phyloP scores from a whole-genome alignment of 495 filamentous ascomycete genomes.

The Coniosporium apollinis region DNA sequence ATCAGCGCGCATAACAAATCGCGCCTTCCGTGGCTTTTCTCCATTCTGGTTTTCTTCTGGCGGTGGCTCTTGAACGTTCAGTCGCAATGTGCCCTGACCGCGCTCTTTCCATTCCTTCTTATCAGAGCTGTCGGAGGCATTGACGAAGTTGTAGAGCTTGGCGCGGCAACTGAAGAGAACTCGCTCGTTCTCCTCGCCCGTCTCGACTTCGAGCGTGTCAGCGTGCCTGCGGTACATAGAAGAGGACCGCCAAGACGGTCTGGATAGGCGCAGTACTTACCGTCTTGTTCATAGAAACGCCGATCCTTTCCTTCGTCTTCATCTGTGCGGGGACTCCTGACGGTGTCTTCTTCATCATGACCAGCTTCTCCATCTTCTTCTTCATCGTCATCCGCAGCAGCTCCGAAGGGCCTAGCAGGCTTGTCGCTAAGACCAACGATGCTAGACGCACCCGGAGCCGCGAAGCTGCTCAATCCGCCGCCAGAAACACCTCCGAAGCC shows the following conservation, averaged over 20 bases:
- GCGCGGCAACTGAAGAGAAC: constrained; percentile 48
- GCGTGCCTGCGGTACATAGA: neutral
- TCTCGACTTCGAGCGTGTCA: constrained; percentile 45
- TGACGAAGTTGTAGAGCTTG: constrained; percentile 54
- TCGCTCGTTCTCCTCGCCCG: constrained; percentile 52
- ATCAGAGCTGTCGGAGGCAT: constrained; percentile 13
- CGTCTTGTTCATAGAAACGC: constrained; percentile 47
- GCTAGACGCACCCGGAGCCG: constrained; percentile 36
- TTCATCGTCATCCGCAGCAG: constrained; percentile 29
- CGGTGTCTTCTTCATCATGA: constrained; percentile 30
- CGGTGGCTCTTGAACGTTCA: constrained; percentile 41
- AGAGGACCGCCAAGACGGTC: too few species aligned
- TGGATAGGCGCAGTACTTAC: constrained; percentile 29
- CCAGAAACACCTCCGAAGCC: constrained; percentile 27
- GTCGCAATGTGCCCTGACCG: constrained; percentile 63
- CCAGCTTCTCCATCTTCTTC: constrained; percentile 32
- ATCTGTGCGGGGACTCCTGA: constrained; percentile 19
- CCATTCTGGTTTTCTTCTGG: constrained; percentile 5
- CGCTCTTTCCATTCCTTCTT: constrained; percentile 76
- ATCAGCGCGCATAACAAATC: constrained; percentile 78
- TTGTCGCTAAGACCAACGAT: constrained; percentile 36
- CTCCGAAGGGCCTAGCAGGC: constrained; percentile 54
- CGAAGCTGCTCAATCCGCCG: constrained; percentile 43
- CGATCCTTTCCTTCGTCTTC: constrained; percentile 45
- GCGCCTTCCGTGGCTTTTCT: constrained; percentile 28